Evolutionary conservation across 306 rosid species (phyloP), one percentile per base, ranked within the genome.

Genomic region (Vicia sativa): DNA sequence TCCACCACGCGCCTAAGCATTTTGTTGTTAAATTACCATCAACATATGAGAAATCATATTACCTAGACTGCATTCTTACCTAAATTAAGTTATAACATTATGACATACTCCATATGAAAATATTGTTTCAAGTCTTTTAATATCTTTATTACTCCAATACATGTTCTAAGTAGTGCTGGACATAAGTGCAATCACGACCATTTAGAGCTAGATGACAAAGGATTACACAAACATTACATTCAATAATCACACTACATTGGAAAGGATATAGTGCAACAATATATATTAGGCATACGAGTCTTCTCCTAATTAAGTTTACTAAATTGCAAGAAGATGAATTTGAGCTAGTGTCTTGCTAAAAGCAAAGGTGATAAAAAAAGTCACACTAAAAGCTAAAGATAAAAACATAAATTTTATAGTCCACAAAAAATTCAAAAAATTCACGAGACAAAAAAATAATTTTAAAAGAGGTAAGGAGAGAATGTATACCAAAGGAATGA

Each of bases 1-100:
- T 75, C 98, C 98, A 21, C 90, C 95, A 62, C 84, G 86, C 45
- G 73, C 90, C 96, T 92, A 75, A 79, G 71, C 75, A 74, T 59
- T 79, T 42, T 46, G 38, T 44, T 21, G 31, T 42, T 15, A 31
- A 37, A 37, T 25, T 7, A 57, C 11, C 48, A 69, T 35, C 45
- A 55, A 28, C 39, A 80, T 63, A 62, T 29, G 11, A 80, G 67
- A 41, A 63, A 28, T 50, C 48, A 58, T 37, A 11, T 46, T 44
- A 53, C 61, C 13, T 1, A 58, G 67, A 75, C 11, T 18, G 68
- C 42, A 25, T 67, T 60, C n/a, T n/a, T n/a, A n/a, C n/a, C 35
- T 29, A 61, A 48, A 61, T 59, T 38, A 68, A 49, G 77, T 9
- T 3, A 72, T 62, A 62, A 68, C 39, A 70, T 29, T 39, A 46